Evolutionary conservation across 1,284 basidiomycete genomes (phyloP).

Genomic region (Microbotryomycetes sp.): DNA sequence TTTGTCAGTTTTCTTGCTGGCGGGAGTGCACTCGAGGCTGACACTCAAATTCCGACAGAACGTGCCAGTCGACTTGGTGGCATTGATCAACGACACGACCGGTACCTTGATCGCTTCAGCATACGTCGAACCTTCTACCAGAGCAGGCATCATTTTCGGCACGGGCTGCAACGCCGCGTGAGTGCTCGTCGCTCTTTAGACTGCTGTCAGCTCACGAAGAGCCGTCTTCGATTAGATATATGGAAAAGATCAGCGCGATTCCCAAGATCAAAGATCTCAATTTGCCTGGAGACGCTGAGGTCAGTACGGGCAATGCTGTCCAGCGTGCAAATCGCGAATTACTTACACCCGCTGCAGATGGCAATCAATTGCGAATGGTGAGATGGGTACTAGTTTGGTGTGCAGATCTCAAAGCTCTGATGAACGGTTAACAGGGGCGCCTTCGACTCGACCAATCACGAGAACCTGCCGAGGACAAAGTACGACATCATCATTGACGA

Average conservation of each 20-base stretch:
- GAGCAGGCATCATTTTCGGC: conserved; percentile 88
- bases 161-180: conserved; percentile 98
- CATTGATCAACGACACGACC: conserved; percentile 94
- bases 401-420: neutral
- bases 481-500: conserved; percentile 92
- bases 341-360: conserved; percentile 55
- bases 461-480: conserved; percentile 78
- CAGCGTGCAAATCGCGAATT: too few relatives aligned
- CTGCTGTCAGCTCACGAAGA: neutral
- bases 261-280: conserved; percentile 65
- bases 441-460: conserved; percentile 92
- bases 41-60: conserved; percentile 34
- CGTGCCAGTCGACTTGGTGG: conserved; percentile 65
- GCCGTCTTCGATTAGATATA: conserved; percentile 34
- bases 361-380: conserved; percentile 96
- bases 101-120: conserved; percentile 94
- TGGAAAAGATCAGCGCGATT: conserved; percentile 69
- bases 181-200: conserved; percentile 48
- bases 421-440: conserved; percentile 59
- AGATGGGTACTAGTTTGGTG: too few relatives aligned
- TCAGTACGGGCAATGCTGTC: too few relatives aligned
- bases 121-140: conserved; percentile 84
- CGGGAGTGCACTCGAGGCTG: neutral
- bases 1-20: conserved; percentile 40
- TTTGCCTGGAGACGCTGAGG: conserved; percentile 54